Conservation (phyloP, 768 basidiomycete species). For the Rhizopogon rudus region DNA sequence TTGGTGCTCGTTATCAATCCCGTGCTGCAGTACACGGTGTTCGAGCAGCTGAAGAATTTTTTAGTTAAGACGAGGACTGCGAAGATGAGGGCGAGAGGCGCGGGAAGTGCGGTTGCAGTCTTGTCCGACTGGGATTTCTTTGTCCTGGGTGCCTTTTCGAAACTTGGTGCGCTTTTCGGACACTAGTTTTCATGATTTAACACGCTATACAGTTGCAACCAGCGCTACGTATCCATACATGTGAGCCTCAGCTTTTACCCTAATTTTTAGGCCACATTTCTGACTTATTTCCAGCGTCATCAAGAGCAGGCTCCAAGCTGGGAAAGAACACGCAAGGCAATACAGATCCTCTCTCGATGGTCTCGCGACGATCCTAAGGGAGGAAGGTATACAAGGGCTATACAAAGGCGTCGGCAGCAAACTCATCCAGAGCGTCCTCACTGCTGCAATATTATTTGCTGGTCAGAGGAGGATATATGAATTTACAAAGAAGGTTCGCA, state of each 20-base stretch:
- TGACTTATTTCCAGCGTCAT: conserved; percentile 42
- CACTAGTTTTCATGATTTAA: not conserved
- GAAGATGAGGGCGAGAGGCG: conserved; percentile 44
- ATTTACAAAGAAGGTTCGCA: conserved; percentile 48
- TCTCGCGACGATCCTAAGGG: conserved; percentile 66
- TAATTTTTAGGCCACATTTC: not conserved
- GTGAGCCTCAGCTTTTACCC: conserved; percentile 31
- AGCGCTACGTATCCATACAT: conserved; percentile 70
- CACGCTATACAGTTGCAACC: conserved; percentile 37
- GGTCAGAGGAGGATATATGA: conserved; percentile 82
- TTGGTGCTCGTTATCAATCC: conserved; percentile 92
- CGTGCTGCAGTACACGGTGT: conserved; percentile 88
- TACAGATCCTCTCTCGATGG: conserved; percentile 79
- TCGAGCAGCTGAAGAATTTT: conserved; percentile 91
- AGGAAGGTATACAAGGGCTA: conserved; percentile 78
- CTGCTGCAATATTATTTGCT: conserved; percentile 90
- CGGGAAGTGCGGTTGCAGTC: conserved; percentile 37
- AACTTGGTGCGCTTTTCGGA: conserved; percentile 53
- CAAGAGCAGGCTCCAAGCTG: conserved; percentile 77
- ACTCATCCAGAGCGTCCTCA: conserved; percentile 86
- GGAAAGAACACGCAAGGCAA: conserved; percentile 57
- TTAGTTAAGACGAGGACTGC: conserved; percentile 59
- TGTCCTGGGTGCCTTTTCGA: conserved; percentile 89
- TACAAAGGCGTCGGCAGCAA: conserved; percentile 89
- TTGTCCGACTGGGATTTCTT: conserved; percentile 90